A percentile compares a stretch with the other conserved stretches of the same genome.
phyloP scores from a whole-genome alignment of 1,139 yeast species.

The Keqinozyma sinolaborantium region DNA sequence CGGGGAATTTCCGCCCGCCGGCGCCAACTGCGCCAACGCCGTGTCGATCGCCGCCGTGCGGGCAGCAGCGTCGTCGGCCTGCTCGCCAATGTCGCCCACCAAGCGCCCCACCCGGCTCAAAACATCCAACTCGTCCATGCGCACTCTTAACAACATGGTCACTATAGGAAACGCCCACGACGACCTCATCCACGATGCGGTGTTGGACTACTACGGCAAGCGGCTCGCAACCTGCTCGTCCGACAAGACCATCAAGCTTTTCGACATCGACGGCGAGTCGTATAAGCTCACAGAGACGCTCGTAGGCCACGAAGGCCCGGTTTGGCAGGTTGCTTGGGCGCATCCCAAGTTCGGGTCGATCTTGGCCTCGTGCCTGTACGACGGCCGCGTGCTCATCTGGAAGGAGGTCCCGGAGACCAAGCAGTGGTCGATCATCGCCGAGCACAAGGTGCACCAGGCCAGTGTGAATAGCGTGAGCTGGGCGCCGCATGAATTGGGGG shows the following conservation, averaged over 20 bases:
- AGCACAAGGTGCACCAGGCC: slow-evolving; percentile 86
- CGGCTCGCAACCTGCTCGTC: slow-evolving; percentile 94
- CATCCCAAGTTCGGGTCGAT: slow-evolving; percentile 97
- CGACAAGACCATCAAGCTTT: slow-evolving; percentile 89
- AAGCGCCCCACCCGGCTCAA: neutral
- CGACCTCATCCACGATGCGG: slow-evolving; percentile 95
- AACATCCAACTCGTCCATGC: slow-evolving; percentile 5
- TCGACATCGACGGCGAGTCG: slow-evolving; percentile 78
- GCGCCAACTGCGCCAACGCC: slow-evolving; percentile 1
- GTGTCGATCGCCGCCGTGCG: slow-evolving; percentile 4
- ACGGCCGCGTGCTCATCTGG: slow-evolving; percentile 94
- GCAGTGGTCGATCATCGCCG: slow-evolving; percentile 85
- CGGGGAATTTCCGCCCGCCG: neutral
- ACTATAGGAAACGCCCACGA: slow-evolving; percentile 80
- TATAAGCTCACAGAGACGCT: slow-evolving; percentile 79
- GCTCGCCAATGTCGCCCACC: neutral
- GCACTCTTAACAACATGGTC: slow-evolving; percentile 39
- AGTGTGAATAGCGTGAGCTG: slow-evolving; percentile 92
- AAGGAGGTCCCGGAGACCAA: slow-evolving; percentile 79
- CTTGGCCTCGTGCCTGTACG: slow-evolving; percentile 91
- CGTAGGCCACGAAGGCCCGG: slow-evolving; percentile 93
- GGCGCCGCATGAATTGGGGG: slow-evolving; percentile 98
- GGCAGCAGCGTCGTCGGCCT: neutral
- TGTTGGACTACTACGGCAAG: slow-evolving; percentile 92
- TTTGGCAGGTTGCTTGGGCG: slow-evolving; percentile 99